Percentiles rank a stretch among this genome's conserved stretches.
These are phyloP conservation scores for Penicillium bialowiezense DNA, from an alignment of 495 filamentous ascomycete genomes.

Conservation along the genomic window DNA sequence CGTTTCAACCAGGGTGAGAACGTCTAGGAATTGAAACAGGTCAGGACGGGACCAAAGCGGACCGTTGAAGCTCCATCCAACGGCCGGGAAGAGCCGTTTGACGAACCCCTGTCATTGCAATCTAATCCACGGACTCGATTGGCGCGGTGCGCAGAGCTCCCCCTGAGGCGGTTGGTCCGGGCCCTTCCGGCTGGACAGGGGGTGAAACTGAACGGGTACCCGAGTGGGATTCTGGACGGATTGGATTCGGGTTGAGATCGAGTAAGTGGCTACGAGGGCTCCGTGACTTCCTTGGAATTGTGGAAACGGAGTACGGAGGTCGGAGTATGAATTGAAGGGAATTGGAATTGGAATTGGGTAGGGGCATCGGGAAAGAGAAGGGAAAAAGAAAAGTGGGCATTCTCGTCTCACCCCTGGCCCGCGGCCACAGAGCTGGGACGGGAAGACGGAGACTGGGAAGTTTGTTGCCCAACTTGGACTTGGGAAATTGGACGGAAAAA, in stretches of 20 bases:
- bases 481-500: too few species aligned
- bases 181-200: conserved; percentile 7
- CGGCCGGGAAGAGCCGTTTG: conserved; percentile 25
- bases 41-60: conserved; percentile 15
- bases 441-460: background rate
- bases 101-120: conserved; percentile 1
- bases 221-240: background rate
- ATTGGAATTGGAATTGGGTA: too few species aligned
- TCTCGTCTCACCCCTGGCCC: conserved; percentile 3
- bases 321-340: background rate
- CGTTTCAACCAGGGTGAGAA: background rate
- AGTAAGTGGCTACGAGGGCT: too few species aligned
- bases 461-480: conserved; percentile 5
- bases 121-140: conserved; percentile 5
- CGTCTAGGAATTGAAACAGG: background rate
- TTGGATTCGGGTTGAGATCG: too few species aligned
- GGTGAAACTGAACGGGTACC: background rate
- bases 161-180: background rate
- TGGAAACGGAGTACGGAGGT: too few species aligned
- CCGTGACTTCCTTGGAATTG: too few species aligned
- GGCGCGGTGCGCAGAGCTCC: background rate
- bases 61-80: conserved; percentile 20
- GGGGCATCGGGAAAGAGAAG: background rate
- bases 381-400: background rate
- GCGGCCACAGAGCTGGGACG: conserved; percentile 10